Conservation (phyloP, 2,329 filamentous ascomycete genomes). For the Colletotrichum magnum region DNA sequence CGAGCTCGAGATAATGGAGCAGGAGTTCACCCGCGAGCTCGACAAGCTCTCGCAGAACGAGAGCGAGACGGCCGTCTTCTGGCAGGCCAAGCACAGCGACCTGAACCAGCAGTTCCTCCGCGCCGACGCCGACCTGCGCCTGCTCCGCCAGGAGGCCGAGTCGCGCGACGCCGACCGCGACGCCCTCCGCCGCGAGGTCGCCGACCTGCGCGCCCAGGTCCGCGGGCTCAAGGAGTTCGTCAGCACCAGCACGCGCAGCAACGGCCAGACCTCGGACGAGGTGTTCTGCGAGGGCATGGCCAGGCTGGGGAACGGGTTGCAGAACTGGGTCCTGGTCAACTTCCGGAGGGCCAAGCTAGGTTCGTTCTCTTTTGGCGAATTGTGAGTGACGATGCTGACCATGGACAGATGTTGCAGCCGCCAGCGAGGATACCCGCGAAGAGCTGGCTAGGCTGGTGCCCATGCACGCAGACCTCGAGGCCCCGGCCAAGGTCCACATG, state of each 20-base stretch:
- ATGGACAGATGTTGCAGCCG: slow-evolving; percentile 58
- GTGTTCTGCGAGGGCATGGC: slow-evolving; percentile 74
- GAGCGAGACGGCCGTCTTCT: slow-evolving; percentile 69
- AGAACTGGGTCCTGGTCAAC: slow-evolving; percentile 82
- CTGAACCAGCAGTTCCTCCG: slow-evolving; percentile 67
- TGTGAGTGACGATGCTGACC: slow-evolving; percentile 25
- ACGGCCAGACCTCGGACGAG: slow-evolving; percentile 75
- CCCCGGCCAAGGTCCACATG: slow-evolving; percentile 71
- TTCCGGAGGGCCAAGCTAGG: slow-evolving; percentile 75
- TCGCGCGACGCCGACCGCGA: slow-evolving; percentile 61
- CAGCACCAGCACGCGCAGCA: slow-evolving; percentile 74
- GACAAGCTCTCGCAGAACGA: slow-evolving; percentile 68
- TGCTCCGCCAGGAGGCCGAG: slow-evolving; percentile 65
- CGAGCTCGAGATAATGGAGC: slow-evolving; percentile 67
- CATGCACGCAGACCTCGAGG: slow-evolving; percentile 68
- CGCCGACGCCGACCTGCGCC: slow-evolving; percentile 66
- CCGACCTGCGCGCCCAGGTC: slow-evolving; percentile 70
- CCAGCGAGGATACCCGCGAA: slow-evolving; percentile 56
- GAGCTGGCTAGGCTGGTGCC: slow-evolving; percentile 67
- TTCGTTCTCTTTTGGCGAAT: slow-evolving; percentile 49
- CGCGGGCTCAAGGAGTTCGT: slow-evolving; percentile 80
- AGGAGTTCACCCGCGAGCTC: slow-evolving; percentile 67
- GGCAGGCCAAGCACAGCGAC: slow-evolving; percentile 69
- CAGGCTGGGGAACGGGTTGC: slow-evolving; percentile 75
- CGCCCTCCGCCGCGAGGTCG: slow-evolving; percentile 69